Evolutionary conservation across 345 rosid genomes (phyloP), one percentile per base, ranked within the genome.

Genomic region (Arabidopsis arenosa): DNA sequence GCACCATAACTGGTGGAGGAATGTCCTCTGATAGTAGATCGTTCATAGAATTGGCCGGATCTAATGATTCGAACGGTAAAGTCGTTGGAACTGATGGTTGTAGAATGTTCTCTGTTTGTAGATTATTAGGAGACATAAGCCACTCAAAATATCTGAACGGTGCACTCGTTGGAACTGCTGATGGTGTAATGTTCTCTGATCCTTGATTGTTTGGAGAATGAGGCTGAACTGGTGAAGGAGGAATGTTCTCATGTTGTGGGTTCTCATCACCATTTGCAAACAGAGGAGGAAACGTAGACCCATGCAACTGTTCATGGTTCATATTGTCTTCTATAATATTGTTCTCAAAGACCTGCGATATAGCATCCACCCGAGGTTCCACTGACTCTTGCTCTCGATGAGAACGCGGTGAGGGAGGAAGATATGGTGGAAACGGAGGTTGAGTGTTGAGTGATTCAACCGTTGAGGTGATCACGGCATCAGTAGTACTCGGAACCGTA

Each of bases 251-350:
- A 6, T 2, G 30, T 55, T 63, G 55, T 35, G 54, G 53, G 10
- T 13, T 7, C 32, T 2, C 52, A 79, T 28, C 28, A 84, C 7
- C 18, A 7, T 87, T 83, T 52, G 83, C 71, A 37, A 74, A 73
- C 13, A 71, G 70, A 5, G 86, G 81, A 36, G 82, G 79, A 23
- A 82, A 62, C 3, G 85, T 82, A 30, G 83, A 11, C 10, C 84
- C 90, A 1, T 78, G 68, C 55, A 81, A 79, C 13, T 70, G 82
- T 48, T 83, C 84, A 0, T 66, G 54, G 66, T 66, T 82, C 4
- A 75, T 54, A 74, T 88, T 86, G 9, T 68, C 59, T 6, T 73
- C 14, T 2, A 48, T 48, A 9, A 15, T 2, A 15, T 0, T 6
- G 1, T 15, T 17, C 1, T 48, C 53, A n/a, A 48, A 15, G 21